Conservation (phyloP, 2,329 filamentous ascomycete species). For the Fusarium illudens region DNA sequence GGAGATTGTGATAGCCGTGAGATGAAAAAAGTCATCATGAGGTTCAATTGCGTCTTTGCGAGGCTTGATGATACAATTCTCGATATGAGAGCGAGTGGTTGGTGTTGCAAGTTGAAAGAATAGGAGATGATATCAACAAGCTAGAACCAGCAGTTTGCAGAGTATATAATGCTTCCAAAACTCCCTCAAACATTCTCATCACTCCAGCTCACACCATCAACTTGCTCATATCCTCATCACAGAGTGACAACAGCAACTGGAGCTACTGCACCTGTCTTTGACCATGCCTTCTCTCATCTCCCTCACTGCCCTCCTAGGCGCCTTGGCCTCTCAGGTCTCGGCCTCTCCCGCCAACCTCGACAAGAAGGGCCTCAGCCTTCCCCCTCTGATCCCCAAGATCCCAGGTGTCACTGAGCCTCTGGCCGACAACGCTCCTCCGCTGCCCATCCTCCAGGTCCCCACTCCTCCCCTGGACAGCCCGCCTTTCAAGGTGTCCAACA, state of each 20-base stretch:
- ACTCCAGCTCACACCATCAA: conserved; percentile 26
- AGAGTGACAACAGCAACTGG: neutral
- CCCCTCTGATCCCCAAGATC: conserved; percentile 66
- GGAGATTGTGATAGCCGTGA: conserved; percentile 31
- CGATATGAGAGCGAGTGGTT: neutral
- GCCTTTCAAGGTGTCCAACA: conserved; percentile 60
- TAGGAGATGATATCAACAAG: neutral
- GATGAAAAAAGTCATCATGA: neutral
- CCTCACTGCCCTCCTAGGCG: conserved; percentile 27
- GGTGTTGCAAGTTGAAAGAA: neutral
- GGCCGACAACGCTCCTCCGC: conserved; percentile 57
- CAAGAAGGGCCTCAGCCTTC: conserved; percentile 50
- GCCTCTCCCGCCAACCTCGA: conserved; percentile 21
- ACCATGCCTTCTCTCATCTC: conserved; percentile 34
- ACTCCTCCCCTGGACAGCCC: conserved; percentile 65
- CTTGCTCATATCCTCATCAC: conserved; percentile 20
- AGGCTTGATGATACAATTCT: conserved; percentile 37
- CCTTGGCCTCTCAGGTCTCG: conserved; percentile 26
- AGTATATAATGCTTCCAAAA: conserved; percentile 32
- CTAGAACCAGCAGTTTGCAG: neutral
- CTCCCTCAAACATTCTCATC: conserved; percentile 36
- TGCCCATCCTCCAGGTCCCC: conserved; percentile 67
- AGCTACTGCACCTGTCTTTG: neutral
- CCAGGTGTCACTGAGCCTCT: conserved; percentile 67
- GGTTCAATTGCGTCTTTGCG: conserved; percentile 27